These are phyloP conservation scores for Parafenestella ontariensis DNA, from an alignment of 2,329 filamentous ascomycete genomes.

Conservation along the genomic window DNA sequence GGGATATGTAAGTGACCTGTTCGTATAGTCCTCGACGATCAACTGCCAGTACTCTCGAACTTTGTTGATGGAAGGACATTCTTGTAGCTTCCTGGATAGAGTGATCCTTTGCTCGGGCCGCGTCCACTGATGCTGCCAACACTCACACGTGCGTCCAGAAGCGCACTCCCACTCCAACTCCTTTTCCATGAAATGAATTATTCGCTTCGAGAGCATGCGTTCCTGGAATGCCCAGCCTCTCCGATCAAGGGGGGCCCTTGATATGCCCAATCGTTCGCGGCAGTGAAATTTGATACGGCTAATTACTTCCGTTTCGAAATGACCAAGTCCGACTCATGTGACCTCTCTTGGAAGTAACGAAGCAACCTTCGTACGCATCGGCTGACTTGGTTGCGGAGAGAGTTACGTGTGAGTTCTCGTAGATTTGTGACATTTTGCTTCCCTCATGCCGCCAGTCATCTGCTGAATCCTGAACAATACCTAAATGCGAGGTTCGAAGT, in stretches of 20 bases:
- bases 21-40: slow-evolving; percentile 1
- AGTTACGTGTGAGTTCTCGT: slow-evolving; percentile 1
- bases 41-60: background rate
- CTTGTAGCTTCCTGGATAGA: background rate
- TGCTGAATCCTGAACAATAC: slow-evolving; percentile 7
- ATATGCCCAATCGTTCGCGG: background rate
- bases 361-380: background rate
- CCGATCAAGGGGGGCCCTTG: background rate
- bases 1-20: slow-evolving; percentile 1
- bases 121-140: too few relatives aligned
- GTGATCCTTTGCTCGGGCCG: too few relatives aligned
- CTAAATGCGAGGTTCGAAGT: too few relatives aligned
- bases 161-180: background rate
- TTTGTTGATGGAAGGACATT: background rate
- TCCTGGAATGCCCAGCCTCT: slow-evolving; percentile 6
- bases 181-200: background rate
- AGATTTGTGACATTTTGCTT: slow-evolving; percentile 8
- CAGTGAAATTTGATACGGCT: background rate
- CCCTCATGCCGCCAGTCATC: slow-evolving; percentile 19
- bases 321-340: background rate
- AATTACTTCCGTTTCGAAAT: too few relatives aligned
- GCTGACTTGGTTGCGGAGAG: background rate
- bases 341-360: background rate
- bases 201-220: background rate
- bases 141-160: background rate